Percentiles rank a stretch among this genome's conserved stretches.
phyloP scores from a whole-genome alignment of 768 basidiomycete genomes.

The Naganishia vaughanmartiniae region DNA sequence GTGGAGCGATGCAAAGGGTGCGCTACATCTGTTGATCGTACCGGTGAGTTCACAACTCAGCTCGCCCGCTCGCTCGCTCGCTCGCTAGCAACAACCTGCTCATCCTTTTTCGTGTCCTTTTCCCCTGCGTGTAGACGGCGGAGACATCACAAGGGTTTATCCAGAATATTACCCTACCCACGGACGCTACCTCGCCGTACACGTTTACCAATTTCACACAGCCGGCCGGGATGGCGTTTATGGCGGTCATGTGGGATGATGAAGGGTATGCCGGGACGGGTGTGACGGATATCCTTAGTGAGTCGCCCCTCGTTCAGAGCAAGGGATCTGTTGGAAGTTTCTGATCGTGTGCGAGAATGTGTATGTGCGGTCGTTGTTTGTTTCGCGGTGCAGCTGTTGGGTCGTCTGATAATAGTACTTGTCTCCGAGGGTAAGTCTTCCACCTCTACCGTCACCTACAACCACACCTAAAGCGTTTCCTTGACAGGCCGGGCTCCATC shows the following conservation, averaged over 20 bases:
- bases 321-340: too few relatives aligned
- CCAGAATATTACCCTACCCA: conserved; percentile 46
- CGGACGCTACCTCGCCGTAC: conserved; percentile 33
- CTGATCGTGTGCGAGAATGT: too few relatives aligned
- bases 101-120: background rate
- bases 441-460: background rate
- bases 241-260: conserved; percentile 46
- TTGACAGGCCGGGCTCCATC: conserved; percentile 24
- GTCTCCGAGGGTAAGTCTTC: conserved; percentile 38
- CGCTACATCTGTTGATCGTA: conserved; percentile 4
- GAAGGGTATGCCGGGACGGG: conserved; percentile 44
- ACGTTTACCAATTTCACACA: conserved; percentile 42
- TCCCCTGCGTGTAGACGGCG: background rate
- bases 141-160: conserved; percentile 32
- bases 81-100: background rate
- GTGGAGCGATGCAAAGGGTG: conserved; percentile 19
- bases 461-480: background rate
- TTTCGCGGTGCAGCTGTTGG: conserved; percentile 40
- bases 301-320: conserved; percentile 9
- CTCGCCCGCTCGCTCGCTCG: too few relatives aligned
- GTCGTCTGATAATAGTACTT: conserved; percentile 37
- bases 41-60: background rate
- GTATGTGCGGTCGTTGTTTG: too few relatives aligned
- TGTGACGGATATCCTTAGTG: conserved; percentile 42
- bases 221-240: conserved; percentile 45